Conservation (phyloP, 345 rosid genomes). For the Boechera divaricarpa region DNA sequence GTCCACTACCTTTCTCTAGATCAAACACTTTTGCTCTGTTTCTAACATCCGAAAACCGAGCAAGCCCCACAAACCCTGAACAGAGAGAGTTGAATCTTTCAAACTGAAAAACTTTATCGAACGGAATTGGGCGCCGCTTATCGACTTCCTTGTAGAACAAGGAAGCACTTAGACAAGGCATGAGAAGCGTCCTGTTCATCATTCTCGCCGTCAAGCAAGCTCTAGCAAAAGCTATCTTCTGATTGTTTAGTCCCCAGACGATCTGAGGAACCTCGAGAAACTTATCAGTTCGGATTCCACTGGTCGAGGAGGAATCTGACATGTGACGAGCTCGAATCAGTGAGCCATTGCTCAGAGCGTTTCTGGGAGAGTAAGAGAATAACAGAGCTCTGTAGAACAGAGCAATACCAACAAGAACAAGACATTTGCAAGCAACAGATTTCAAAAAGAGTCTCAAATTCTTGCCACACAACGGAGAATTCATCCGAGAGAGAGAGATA, state of each 20-base stretch:
- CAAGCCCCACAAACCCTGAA: slow-evolving; percentile 71
- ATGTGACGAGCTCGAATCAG: slow-evolving; percentile 36
- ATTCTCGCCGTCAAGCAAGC: slow-evolving; percentile 87
- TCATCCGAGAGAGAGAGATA: slow-evolving; percentile 45
- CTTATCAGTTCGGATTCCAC: slow-evolving; percentile 61
- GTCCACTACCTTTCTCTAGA: slow-evolving; percentile 92
- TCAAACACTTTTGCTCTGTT: slow-evolving; percentile 54
- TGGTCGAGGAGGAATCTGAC: slow-evolving; percentile 38
- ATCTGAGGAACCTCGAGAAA: slow-evolving; percentile 93
- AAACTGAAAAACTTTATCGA: slow-evolving; percentile 78
- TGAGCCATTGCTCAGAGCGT: slow-evolving; percentile 38
- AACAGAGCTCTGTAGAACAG: slow-evolving; percentile 60
- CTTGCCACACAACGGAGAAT: slow-evolving; percentile 41
- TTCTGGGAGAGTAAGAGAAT: slow-evolving; percentile 50
- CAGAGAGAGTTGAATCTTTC: slow-evolving; percentile 78
- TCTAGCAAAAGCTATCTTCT: slow-evolving; percentile 96
- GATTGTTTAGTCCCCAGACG: slow-evolving; percentile 97
- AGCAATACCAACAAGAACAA: slow-evolving; percentile 55
- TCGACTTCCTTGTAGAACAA: slow-evolving; percentile 90
- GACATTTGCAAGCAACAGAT: slow-evolving; percentile 62
- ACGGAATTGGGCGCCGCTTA: slow-evolving; percentile 76
- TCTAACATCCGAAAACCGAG: slow-evolving; percentile 59
- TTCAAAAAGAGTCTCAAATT: slow-evolving; percentile 50
- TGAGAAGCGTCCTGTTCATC: slow-evolving; percentile 84
- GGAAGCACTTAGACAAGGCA: slow-evolving; percentile 96